phyloP scores from a whole-genome alignment of 768 basidiomycete species.

The Kwoniella botswanensis region DNA sequence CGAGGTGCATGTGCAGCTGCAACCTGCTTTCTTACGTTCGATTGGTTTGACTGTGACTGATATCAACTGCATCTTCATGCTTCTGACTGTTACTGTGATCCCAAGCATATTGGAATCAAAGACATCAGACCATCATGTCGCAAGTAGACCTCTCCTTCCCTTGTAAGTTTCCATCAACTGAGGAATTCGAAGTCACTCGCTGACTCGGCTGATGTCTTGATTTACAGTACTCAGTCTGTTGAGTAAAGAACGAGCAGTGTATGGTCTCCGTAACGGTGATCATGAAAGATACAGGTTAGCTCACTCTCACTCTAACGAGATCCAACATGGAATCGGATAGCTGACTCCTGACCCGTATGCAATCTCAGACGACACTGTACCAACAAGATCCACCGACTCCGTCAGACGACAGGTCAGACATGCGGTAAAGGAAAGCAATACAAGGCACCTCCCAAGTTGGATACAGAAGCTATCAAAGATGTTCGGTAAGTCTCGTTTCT shows the following conservation, averaged over 20 bases:
- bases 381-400: conserved; percentile 84
- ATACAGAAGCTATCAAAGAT: conserved; percentile 73
- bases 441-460: conserved; percentile 76
- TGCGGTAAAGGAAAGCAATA: conserved; percentile 89
- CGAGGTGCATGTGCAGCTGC: too few species aligned
- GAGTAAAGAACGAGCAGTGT: conserved; percentile 86
- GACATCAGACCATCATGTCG: conserved; percentile 7
- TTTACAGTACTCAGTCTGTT: conserved; percentile 76
- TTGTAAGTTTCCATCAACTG: conserved; percentile 30
- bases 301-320: background rate
- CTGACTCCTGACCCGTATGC: background rate
- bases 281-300: conserved; percentile 78
- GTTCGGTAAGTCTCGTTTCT: conserved; percentile 70
- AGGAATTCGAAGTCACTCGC: background rate
- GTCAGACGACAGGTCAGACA: conserved; percentile 80
- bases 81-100: background rate
- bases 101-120: background rate
- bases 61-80: background rate
- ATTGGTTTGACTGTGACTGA: background rate
- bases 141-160: conserved; percentile 42
- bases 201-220: conserved; percentile 7
- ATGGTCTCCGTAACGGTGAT: conserved; percentile 90
- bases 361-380: conserved; percentile 82
- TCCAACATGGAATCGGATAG: background rate
- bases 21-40: background rate